Base-by-base conservation (phyloP, 192 early-diverging fungal species). In the Geosiphon pyriformis region DNA sequence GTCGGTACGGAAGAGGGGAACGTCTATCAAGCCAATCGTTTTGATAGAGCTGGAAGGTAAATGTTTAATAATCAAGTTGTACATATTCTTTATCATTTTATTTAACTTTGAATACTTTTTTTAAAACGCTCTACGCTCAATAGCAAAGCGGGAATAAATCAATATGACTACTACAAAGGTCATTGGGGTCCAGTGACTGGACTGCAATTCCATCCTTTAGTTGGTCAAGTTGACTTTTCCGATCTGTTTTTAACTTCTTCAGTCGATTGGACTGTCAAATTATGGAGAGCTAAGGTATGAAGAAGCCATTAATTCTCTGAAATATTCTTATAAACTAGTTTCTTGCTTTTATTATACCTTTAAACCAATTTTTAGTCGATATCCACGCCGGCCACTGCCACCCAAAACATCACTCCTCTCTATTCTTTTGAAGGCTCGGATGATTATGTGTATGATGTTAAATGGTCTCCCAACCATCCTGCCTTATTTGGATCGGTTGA, bases 391-490 rank as follows among this genome's bases (percentile, higher is more conserved):
- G 71, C 82, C 1, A 85, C 76, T 15, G 76, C 78, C 10, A 64
- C 73, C 33, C 78, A 83, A 4, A 65, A 59, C 1, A 84, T 87
- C 26, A 77, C 80, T 3, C 81, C 85, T 2, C 71, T 99, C 58
- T 85, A 90, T 70, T 91, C 90, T 8, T 98, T 99, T 73, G 93
- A 97, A 54, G 83, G 88, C 25, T 83, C 92, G 8, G 89, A 94
- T 70, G 96, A 99, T 78, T 98, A 96, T 74, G 95, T 99, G 22
- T 95, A 90, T 73, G 97, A 99, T 73, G 96, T 92, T 12, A 88
- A 90, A 72, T 99, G 97, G 97, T 95, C 93, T 20, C 96, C 97
- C 1, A 78, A 81, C n/a, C 95, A 98, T 72, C 97, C 97, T 6
- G 86, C 95, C 0, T 65, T 98, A 32, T 98, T 99, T 81, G 95